A percentile compares a stretch with the other conserved stretches of the same genome.
Evolutionary conservation across 176 grass and related monocot species (phyloP).

Genomic region (Cenchrus americanus): DNA sequence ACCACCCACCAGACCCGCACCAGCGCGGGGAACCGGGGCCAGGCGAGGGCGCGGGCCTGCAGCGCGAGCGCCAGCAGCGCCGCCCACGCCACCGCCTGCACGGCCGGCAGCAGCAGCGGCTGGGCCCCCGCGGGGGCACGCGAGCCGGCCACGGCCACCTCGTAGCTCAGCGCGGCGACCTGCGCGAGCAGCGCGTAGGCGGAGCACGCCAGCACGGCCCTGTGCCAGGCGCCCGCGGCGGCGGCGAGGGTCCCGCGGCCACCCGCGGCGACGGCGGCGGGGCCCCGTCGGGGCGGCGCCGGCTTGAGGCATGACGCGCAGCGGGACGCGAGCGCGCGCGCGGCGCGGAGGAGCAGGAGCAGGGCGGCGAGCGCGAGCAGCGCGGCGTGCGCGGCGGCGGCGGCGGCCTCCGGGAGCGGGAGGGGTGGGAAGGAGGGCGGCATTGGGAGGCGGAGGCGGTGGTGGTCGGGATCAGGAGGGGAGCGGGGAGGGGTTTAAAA

Average conservation of each 20-base stretch:
- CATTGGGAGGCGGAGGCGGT: constrained; percentile 47
- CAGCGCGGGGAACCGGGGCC: constrained; percentile 66
- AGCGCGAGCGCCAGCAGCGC: constrained; percentile 54
- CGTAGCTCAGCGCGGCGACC: constrained; percentile 59
- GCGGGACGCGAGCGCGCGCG: constrained; percentile 51
- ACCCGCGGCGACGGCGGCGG: background rate
- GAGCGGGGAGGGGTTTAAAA: constrained; percentile 57
- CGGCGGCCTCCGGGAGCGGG: constrained; percentile 55
- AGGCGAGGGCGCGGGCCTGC: constrained; percentile 47
- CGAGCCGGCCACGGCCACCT: constrained; percentile 41
- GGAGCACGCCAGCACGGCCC: constrained; percentile 56
- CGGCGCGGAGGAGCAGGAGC: constrained; percentile 51
- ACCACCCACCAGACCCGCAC: constrained; percentile 89
- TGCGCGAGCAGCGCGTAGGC: constrained; percentile 64
- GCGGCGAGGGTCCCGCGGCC: constrained; percentile 1
- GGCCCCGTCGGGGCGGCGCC: background rate
- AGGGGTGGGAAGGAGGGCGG: constrained; percentile 42
- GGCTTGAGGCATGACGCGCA: constrained; percentile 56
- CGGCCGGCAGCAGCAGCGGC: constrained; percentile 54
- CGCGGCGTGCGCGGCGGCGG: constrained; percentile 56
- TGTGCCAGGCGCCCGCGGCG: constrained; percentile 40
- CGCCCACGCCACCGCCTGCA: constrained; percentile 74
- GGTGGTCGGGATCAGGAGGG: constrained; percentile 34
- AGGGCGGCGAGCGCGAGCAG: constrained; percentile 60
- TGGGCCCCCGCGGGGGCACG: background rate